Evolutionary conservation across 169 alveolate species (phyloP), one percentile per base, ranked within the genome.

Genomic region (Fabrea salina): DNA sequence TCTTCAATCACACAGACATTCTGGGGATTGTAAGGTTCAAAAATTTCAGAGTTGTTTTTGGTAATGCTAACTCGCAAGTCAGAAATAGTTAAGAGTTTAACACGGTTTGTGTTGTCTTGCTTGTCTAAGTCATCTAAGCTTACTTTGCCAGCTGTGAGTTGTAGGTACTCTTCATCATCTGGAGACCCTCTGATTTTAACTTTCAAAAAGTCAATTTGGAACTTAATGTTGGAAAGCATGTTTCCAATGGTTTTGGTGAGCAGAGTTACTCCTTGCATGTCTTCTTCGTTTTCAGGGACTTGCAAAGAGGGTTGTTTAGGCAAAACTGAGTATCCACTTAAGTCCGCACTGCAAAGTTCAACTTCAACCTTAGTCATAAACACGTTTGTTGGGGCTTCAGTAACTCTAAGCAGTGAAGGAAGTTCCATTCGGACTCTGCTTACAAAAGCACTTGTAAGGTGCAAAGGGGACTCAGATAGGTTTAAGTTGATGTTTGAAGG

Each of bases 191-290:
- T 22, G 25, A 70, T 70, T 7, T 66, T 6, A 3, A 70, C 32
- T 3, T 22, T 19, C 39, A 70, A 19, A 25, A 47, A n/a, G 32
- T 25, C 27, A n/a, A 47, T 37, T 47, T 7, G 35, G 2, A 70
- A 32, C 27, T 22, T 25, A 4, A 35, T 70, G 25, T 50, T 70
- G 19, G 79, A 70, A 5, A 70, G 49, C 25, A 70, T 30, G 35
- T 33, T 70, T 37, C 67, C 79, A 13, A 70, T 47, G 13, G 79
- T 19, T 49, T 70, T 70, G 43, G 79, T 70, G 5, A 70, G 66
- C 43, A 47, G 54, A 25, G 61, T 70, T 25, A 70, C 25, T 3
- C 67, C 79, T 70, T 70, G 66, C 16, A 70, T 19, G 6, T 70
- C 79, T 70, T 70, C 79, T 50, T 70, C 79, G 32, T 33, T 50